Percentiles rank a stretch among this genome's conserved stretches.
These are phyloP conservation scores for Byssothecium circinans DNA, from an alignment of 2,329 filamentous ascomycete genomes.

Conservation along the genomic window DNA sequence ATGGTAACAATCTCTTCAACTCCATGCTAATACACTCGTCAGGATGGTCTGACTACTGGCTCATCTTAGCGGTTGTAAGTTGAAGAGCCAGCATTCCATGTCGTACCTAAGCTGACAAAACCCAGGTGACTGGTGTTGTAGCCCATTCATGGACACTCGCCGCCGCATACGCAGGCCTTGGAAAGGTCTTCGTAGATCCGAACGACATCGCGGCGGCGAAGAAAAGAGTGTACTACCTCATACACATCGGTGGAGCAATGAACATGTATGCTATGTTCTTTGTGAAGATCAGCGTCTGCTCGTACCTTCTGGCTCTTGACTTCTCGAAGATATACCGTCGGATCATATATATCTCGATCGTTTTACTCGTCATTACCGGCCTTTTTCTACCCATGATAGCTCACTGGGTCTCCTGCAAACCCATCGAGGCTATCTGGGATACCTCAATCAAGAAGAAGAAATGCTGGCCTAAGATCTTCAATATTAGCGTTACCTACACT, in stretches of 20 bases:
- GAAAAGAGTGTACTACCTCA: slow-evolving; percentile 3
- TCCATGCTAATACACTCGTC: not conserved
- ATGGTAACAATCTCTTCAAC: too few relatives aligned
- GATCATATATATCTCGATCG: slow-evolving; percentile 1
- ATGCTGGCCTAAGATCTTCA: slow-evolving; percentile 4
- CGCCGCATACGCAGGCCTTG: slow-evolving; percentile 3
- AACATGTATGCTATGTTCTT: slow-evolving; percentile 10
- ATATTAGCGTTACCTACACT: slow-evolving; percentile 2
- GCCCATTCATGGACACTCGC: slow-evolving; percentile 3
- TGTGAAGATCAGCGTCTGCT: slow-evolving; percentile 7
- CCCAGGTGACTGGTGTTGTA: slow-evolving; percentile 2
- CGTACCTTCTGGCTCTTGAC: slow-evolving; percentile 9
- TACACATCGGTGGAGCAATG: slow-evolving; percentile 1
- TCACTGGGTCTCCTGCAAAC: slow-evolving; percentile 4
- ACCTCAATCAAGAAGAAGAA: not conserved
- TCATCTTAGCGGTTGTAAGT: slow-evolving; percentile 11
- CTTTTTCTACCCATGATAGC: slow-evolving; percentile 3
- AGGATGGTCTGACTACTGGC: slow-evolving; percentile 12
- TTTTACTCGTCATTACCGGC: slow-evolving; percentile 1
- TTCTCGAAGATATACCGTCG: slow-evolving; percentile 3
- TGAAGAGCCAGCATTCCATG: not conserved
- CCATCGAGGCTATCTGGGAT: slow-evolving; percentile 5
- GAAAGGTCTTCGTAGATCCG: slow-evolving; percentile 3
- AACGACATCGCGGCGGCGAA: not conserved
- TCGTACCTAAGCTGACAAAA: not conserved